Evolutionary conservation across 495 filamentous ascomycete species (phyloP).

Genomic region (Aspergillus hancockii): DNA sequence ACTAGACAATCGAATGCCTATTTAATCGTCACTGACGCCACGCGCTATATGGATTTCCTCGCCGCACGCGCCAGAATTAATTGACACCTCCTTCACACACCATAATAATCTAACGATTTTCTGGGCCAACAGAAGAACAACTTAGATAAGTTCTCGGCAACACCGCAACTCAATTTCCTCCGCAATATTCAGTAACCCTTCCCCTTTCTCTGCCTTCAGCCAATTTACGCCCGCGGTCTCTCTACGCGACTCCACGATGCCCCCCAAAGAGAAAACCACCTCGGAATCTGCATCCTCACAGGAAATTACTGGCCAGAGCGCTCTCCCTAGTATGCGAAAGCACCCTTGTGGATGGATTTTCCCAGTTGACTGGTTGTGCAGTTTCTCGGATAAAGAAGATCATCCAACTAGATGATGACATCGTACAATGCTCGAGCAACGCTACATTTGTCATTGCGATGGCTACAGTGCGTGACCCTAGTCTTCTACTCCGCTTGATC

Average conservation of each 20-base stretch:
- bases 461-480: slow-evolving; percentile 64
- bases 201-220: not conserved
- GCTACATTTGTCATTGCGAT: slow-evolving; percentile 93
- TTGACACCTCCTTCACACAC: not conserved
- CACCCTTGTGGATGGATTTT: not conserved
- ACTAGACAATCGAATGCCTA: not conserved
- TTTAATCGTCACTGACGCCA: slow-evolving; percentile 10
- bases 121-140: not conserved
- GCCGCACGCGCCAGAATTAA: slow-evolving; percentile 13
- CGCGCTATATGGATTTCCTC: slow-evolving; percentile 18
- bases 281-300: slow-evolving; percentile 66
- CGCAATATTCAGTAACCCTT: slow-evolving; percentile 1
- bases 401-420: slow-evolving; percentile 82
- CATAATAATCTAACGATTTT: not conserved
- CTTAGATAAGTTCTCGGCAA: not conserved
- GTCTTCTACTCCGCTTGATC: not conserved
- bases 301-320: slow-evolving; percentile 81
- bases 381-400: slow-evolving; percentile 95
- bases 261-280: slow-evolving; percentile 73
- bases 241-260: slow-evolving; percentile 53
- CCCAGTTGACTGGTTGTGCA: slow-evolving; percentile 31
- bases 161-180: not conserved
- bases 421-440: slow-evolving; percentile 81
- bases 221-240: not conserved
- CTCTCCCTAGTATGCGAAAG: slow-evolving; percentile 73